These are phyloP conservation scores for Curvularia sp. DNA, from an alignment of 2,329 filamentous ascomycete genomes.

Conservation along the genomic window DNA sequence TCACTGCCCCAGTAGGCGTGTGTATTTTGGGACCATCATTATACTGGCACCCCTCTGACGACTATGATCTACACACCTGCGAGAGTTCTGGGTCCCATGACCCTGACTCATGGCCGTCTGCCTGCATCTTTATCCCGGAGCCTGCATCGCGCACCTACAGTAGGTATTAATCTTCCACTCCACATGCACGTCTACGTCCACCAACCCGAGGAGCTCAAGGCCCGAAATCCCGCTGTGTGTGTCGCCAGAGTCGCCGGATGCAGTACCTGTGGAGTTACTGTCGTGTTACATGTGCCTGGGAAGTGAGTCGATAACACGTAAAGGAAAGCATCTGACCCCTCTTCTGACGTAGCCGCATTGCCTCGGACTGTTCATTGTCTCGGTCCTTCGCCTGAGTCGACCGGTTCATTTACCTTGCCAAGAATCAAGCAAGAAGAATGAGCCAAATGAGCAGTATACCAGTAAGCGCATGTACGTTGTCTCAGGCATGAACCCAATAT, in stretches of 20 bases:
- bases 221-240: neutral
- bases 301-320: too few relatives aligned
- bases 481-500: neutral
- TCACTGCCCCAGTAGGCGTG: neutral
- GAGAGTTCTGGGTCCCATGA: neutral
- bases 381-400: neutral
- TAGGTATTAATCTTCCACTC: neutral
- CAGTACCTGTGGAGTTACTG: neutral
- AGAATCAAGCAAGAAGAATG: neutral
- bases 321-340: neutral
- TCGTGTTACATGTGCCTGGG: neutral
- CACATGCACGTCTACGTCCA: neutral
- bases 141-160: constrained; percentile 7
- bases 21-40: neutral
- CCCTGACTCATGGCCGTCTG: constrained; percentile 8
- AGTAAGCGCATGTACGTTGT: neutral
- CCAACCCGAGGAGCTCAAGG: constrained; percentile 1
- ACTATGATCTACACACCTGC: neutral
- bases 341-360: neutral
- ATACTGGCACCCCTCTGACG: neutral
- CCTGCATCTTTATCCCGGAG: constrained; percentile 3
- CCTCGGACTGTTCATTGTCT: neutral
- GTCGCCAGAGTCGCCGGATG: neutral
- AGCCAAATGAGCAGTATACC: neutral
- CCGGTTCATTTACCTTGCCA: neutral